Base-by-base conservation (phyloP, 768 basidiomycete genomes). In the Porpolomopsis calyptriformis region DNA sequence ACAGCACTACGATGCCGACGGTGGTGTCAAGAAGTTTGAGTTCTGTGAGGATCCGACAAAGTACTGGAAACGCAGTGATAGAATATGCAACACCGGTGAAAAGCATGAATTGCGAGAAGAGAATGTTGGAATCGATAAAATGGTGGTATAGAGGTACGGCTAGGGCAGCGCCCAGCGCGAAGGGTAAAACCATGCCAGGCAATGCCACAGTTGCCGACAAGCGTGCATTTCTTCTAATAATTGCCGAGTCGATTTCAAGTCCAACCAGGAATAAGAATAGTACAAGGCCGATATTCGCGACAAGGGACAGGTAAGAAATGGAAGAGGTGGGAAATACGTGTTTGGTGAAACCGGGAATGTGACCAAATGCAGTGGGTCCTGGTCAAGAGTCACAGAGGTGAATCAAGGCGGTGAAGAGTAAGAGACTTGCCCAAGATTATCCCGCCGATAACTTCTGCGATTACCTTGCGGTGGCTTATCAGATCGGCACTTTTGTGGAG, bases 261-360 rank as follows among this genome's bases (percentile, higher is more conserved):
- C 94, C 94, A 33, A 97, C 84, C 49, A 97, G 74, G 67, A 96
- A 97, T 11, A 97, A 75, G 64, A 90, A 92, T 36, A 91, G 75
- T 52, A 82, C 82, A 4, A 89, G 73, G 4, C 88, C 94, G 50
- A 97, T 87, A 54, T 89, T 87, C 11, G 94, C 87, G 14, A 85
- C 80, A 16, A 98, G 80, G 45, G 78, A 80, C 20, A 98, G 78
- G 59, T 82, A 93, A 0, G 90, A 72, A 4, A 74, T 59, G 0
- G 89, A 91, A 0, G 67, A 66, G 0, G 59, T 1, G 0, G 94
- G 91, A 61, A 98, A 98, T 45, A 96, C 80, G 58, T 80, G 79
- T 37, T 84, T 45, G 1, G 90, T 82, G 65, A 98, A 98, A 4
- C 84, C 82, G 33, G 26, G 27, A 22, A 27, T 37, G 26, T n/a